Percentiles rank a stretch among this genome's conserved stretches.
Conservation (phyloP, 345 rosid species). For the Kandelia obovata region DNA sequence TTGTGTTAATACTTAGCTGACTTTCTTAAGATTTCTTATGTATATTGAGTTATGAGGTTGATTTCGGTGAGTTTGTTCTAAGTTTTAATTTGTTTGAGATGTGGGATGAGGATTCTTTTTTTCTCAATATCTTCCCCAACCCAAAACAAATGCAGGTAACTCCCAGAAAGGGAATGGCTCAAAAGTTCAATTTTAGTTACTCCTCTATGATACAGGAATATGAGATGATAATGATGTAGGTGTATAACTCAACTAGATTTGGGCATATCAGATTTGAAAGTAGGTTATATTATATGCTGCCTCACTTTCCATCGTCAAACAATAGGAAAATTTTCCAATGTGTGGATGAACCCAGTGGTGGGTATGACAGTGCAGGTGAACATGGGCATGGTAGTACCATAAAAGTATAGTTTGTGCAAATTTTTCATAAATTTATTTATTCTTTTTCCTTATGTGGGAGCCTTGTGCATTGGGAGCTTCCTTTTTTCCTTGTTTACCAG, state of each 20-base stretch:
- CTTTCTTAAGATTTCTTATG: neutral
- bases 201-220: neutral
- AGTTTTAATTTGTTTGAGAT: neutral
- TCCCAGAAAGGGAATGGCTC: neutral
- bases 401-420: neutral
- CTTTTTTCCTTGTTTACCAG: constrained; percentile 3
- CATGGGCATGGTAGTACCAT: neutral
- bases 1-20: neutral
- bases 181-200: neutral
- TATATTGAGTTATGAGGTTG: neutral
- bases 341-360: neutral
- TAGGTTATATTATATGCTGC: neutral
- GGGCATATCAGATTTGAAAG: neutral
- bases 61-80: neutral
- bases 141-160: neutral
- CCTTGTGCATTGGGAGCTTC: too few species aligned
- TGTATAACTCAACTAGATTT: neutral
- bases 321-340: neutral
- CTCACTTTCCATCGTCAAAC: neutral
- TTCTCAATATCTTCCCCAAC: neutral
- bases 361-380: neutral
- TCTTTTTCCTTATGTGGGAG: too few species aligned
- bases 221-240: neutral
- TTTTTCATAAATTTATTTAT: too few species aligned
- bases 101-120: neutral